A percentile compares a stretch with the other conserved stretches of the same genome.
phyloP scores from a whole-genome alignment of 176 grass and related monocot genomes.

The Thalia dealbata region DNA sequence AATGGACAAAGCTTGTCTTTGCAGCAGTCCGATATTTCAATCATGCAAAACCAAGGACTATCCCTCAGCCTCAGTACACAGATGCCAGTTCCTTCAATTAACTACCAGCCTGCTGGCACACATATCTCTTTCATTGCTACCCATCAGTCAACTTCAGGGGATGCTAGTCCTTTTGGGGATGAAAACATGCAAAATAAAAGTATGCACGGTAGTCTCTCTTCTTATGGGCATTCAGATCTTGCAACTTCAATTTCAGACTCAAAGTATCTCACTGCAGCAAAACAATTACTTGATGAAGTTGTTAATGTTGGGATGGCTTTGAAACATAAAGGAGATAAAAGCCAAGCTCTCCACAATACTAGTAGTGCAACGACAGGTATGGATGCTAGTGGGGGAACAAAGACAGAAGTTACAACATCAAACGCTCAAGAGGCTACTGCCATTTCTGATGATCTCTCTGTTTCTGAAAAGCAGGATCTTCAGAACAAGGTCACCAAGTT shows the following conservation, averaged over 20 bases:
- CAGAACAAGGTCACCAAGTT: conserved; percentile 91
- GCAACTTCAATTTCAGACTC: conserved; percentile 47
- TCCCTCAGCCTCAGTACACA: conserved; percentile 81
- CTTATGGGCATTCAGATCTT: background rate
- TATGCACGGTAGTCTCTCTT: conserved; percentile 49
- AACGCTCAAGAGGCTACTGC: conserved; percentile 42
- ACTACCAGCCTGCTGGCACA: conserved; percentile 47
- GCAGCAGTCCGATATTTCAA: conserved; percentile 28
- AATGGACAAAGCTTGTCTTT: conserved; percentile 42
- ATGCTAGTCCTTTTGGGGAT: conserved; percentile 34
- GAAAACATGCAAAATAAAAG: conserved; percentile 27
- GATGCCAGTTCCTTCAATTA: conserved; percentile 56
- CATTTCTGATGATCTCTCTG: conserved; percentile 52
- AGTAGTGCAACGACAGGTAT: conserved; percentile 34
- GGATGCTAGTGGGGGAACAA: conserved; percentile 42
- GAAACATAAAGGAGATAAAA: conserved; percentile 58
- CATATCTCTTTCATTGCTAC: conserved; percentile 30
- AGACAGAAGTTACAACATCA: conserved; percentile 36
- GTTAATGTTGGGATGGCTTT: conserved; percentile 77
- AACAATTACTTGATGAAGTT: conserved; percentile 91
- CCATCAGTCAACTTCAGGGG: conserved; percentile 52
- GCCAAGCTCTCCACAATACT: conserved; percentile 20
- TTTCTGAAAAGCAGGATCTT: conserved; percentile 81
- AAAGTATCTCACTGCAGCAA: conserved; percentile 75
- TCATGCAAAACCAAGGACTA: conserved; percentile 51